These are phyloP conservation scores for Tolypocladium album DNA, from an alignment of 2,329 filamentous ascomycete species.

Conservation along the genomic window DNA sequence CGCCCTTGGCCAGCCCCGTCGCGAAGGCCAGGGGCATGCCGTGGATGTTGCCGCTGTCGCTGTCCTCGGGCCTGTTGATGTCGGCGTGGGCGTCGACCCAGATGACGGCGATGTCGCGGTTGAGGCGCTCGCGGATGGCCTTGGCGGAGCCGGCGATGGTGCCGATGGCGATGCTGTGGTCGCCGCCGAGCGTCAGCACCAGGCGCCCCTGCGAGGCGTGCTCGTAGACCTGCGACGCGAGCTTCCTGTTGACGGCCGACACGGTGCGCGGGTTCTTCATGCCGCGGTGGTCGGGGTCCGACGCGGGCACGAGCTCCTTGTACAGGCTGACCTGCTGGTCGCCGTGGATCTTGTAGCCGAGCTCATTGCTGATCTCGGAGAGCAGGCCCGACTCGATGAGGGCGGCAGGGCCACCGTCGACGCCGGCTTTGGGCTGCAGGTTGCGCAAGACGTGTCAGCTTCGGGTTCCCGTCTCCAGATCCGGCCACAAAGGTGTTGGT, in stretches of 20 bases:
- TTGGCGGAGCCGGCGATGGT: slow-evolving; percentile 80
- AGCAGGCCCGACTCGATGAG: slow-evolving; percentile 85
- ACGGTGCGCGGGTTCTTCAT: slow-evolving; percentile 93
- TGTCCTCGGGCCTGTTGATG: slow-evolving; percentile 92
- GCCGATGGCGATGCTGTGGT: slow-evolving; percentile 94
- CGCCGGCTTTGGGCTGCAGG: slow-evolving; percentile 71
- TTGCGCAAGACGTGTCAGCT: background rate
- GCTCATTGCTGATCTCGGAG: slow-evolving; percentile 69
- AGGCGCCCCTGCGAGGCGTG: slow-evolving; percentile 76
- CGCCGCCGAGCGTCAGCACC: slow-evolving; percentile 86
- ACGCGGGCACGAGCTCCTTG: slow-evolving; percentile 57
- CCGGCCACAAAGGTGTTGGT: background rate
- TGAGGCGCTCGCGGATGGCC: slow-evolving; percentile 73
- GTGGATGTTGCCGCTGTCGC: slow-evolving; percentile 86
- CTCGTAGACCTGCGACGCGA: slow-evolving; percentile 76
- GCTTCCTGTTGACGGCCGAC: slow-evolving; percentile 69
- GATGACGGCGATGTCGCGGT: slow-evolving; percentile 81
- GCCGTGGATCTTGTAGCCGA: slow-evolving; percentile 80
- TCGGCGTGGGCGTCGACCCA: slow-evolving; percentile 98
- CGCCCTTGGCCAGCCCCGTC: slow-evolving; percentile 70
- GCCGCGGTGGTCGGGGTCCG: slow-evolving; percentile 70
- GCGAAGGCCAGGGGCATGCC: slow-evolving; percentile 95
- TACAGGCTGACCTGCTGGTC: slow-evolving; percentile 77
- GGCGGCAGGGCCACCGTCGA: slow-evolving; percentile 81
- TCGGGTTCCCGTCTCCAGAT: background rate